These are phyloP conservation scores for Emydomyces testavorans DNA, from an alignment of 2,329 filamentous ascomycete species.

Conservation along the genomic window DNA sequence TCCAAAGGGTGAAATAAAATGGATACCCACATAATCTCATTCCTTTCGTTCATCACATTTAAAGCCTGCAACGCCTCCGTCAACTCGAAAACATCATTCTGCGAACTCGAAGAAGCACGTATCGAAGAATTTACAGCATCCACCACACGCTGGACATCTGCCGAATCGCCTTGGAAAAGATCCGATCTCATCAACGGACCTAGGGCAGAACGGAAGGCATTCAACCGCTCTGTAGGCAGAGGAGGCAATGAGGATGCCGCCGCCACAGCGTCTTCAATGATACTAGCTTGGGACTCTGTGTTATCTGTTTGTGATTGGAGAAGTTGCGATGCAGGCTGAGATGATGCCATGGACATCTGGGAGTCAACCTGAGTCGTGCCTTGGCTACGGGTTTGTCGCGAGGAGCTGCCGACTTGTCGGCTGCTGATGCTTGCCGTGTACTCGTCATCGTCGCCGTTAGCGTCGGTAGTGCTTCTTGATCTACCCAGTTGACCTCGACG, in stretches of 20 bases:
- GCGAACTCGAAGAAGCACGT: constrained; percentile 35
- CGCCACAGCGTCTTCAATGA: constrained; percentile 6
- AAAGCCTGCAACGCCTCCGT: constrained; percentile 68
- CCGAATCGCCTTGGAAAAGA: constrained; percentile 72
- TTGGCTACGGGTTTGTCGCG: constrained; percentile 31
- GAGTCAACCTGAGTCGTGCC: constrained; percentile 33
- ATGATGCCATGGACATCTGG: constrained; percentile 66
- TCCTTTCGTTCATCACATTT: constrained; percentile 65
- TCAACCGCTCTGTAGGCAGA: constrained; percentile 53
- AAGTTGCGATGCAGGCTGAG: constrained; percentile 62
- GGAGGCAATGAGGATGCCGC: constrained; percentile 35
- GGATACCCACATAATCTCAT: constrained; percentile 80
- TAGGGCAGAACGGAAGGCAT: constrained; percentile 65
- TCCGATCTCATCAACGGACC: constrained; percentile 71
- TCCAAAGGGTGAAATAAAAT: constrained; percentile 7
- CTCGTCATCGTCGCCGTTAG: constrained; percentile 43
- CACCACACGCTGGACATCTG: constrained; percentile 62
- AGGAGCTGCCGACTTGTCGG: constrained; percentile 22
- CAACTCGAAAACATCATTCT: constrained; percentile 51
- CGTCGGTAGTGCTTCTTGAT: constrained; percentile 33
- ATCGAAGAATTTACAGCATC: constrained; percentile 66
- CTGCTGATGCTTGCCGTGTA: constrained; percentile 23
- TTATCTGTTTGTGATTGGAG: constrained; percentile 41
- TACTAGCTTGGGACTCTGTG: constrained; percentile 12
- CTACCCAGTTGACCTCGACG: constrained; percentile 21